Conservation (phyloP, 495 filamentous ascomycete genomes). For the Penicillium cosmopolitanum region DNA sequence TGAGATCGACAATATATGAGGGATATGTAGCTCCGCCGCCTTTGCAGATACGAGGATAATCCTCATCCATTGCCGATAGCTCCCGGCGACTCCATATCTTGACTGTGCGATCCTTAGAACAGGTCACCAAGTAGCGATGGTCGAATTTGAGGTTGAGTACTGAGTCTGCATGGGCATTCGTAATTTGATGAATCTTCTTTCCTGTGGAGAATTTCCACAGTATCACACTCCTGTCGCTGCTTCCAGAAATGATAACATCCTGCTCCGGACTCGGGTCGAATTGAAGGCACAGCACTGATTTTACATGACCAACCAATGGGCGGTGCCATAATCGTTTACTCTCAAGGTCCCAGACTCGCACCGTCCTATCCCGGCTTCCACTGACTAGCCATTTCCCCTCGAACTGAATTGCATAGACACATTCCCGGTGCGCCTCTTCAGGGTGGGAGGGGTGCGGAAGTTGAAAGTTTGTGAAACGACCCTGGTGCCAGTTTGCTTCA, state of each 20-base stretch:
- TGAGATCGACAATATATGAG: conserved; percentile 57
- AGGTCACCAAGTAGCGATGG: conserved; percentile 87
- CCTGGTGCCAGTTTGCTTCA: conserved; percentile 89
- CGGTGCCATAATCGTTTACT: conserved; percentile 72
- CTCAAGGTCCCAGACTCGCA: conserved; percentile 89
- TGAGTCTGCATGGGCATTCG: conserved; percentile 80
- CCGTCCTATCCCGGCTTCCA: conserved; percentile 84
- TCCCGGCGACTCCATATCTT: conserved; percentile 88
- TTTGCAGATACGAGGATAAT: conserved; percentile 58
- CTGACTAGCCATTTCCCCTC: conserved; percentile 85
- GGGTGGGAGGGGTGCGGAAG: conserved; percentile 80
- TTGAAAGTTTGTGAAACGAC: conserved; percentile 82
- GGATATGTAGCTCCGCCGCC: conserved; percentile 50
- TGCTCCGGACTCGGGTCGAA: conserved; percentile 92
- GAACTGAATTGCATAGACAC: conserved; percentile 94
- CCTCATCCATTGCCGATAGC: conserved; percentile 66
- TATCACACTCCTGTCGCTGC: conserved; percentile 87
- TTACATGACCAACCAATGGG: conserved; percentile 75
- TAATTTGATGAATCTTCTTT: conserved; percentile 70
- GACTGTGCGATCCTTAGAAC: conserved; percentile 95
- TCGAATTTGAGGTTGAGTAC: conserved; percentile 97
- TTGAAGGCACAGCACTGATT: conserved; percentile 92
- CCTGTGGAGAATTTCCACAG: conserved; percentile 95
- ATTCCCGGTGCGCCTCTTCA: conserved; percentile 86
- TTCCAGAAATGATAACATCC: conserved; percentile 91